Conservation (phyloP, 768 basidiomycete genomes). For the Trametes cubensis region DNA sequence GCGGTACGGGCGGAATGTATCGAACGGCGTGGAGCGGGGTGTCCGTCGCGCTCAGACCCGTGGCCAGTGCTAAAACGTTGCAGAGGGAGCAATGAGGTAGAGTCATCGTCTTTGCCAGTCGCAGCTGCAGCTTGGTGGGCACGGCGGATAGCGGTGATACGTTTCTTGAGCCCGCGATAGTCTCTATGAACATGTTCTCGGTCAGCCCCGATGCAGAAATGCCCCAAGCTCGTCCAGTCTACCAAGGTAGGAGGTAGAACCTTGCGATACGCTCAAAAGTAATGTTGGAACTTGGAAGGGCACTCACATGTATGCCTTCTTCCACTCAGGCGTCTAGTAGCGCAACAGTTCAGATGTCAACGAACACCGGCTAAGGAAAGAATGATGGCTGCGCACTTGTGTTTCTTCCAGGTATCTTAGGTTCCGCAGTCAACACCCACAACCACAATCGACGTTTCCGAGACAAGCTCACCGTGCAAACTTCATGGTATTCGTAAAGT, state of each 20-base stretch:
- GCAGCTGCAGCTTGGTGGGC: constrained; percentile 17
- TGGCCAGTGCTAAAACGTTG: constrained; percentile 4
- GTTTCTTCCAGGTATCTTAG: constrained; percentile 22
- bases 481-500: constrained; percentile 16
- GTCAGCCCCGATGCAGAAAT: neutral
- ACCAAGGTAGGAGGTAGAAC: no score
- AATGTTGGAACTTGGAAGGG: neutral
- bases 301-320: constrained; percentile 51
- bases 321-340: constrained; percentile 22
- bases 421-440: neutral
- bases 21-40: neutral
- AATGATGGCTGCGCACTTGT: neutral
- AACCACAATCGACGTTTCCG: no score
- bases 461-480: constrained; percentile 14
- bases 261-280: no score
- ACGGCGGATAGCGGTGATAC: constrained; percentile 55
- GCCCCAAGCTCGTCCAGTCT: neutral
- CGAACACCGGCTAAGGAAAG: neutral
- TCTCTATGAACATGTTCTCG: constrained; percentile 47
- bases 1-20: neutral
- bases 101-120: neutral
- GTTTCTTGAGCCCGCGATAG: constrained; percentile 71
- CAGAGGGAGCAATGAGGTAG: constrained; percentile 6
- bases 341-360: no score
- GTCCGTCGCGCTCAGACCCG: constrained; percentile 1